Evolutionary conservation across 495 filamentous ascomycete genomes (phyloP), one percentile per base, ranked within the genome.

Genomic region (Xylaria longipes): DNA sequence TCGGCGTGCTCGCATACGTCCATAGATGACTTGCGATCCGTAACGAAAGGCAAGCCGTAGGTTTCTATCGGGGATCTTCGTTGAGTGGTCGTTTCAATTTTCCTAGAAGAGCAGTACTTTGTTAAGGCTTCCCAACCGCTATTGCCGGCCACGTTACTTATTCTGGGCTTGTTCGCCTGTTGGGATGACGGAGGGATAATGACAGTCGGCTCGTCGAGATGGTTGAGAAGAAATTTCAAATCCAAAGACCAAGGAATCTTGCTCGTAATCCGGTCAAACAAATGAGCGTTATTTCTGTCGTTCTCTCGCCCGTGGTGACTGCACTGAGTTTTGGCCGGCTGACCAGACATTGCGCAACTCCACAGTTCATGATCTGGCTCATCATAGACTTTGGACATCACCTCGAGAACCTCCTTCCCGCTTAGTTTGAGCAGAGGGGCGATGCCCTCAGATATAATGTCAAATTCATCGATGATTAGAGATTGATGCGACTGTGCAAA

Each of bases 201-300:
- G 5, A 95, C 89, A 5, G 90, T 83, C 27, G 91, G 91, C 75
- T 95, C 93, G 74, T 96, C 92, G 69, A 94, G 89, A 14, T 89
- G 83, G 77, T 95, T 96, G 77, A 95, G 91, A 0, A 90, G 89
- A 56, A 96, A 78, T 70, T 92, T 88, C 86, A 95, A 90, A 74
- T 94, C 89, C 0, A 92, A 79, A 65, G 84, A 84, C 54, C 87
- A 74, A 3, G 84, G 82, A 75, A 94, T 90, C 1, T 84, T 78
- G n/a, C 84, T 77, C 69, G 94, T 84, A 84, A 94, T 90, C 2
- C 15, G 68, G 37, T 80, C 69, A 39, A 80, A 73, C 29, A 78
- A 33, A 0, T 64, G n/a, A 1, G 56, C 43, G 1, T 75, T 66
- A 41, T 78, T 68, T 31, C 76, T 70, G 66, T 81, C 80, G n/a